These are phyloP conservation scores for Neonectria punicea DNA, from an alignment of 2,329 filamentous ascomycete genomes.

Conservation along the genomic window DNA sequence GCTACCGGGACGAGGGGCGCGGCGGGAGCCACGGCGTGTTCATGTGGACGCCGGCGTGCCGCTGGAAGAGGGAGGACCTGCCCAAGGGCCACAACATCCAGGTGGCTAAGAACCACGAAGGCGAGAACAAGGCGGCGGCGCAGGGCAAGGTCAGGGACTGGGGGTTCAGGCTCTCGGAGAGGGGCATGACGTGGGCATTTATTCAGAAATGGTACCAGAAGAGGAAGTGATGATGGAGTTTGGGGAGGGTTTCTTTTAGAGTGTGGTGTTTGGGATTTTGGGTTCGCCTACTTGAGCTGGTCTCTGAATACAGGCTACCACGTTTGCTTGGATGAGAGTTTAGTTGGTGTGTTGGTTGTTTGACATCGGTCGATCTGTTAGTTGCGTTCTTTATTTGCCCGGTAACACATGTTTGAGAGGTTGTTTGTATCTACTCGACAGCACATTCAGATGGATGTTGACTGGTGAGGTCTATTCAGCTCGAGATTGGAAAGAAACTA, in stretches of 20 bases:
- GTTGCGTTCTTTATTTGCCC: not conserved
- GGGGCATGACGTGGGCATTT: slow-evolving; percentile 22
- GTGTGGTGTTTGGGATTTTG: not conserved
- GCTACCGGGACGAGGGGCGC: slow-evolving; percentile 22
- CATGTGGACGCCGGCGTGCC: not conserved
- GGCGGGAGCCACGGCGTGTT: slow-evolving; percentile 29
- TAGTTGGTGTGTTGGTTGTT: not conserved
- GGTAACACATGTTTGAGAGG: too few species aligned
- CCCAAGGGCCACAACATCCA: slow-evolving; percentile 24
- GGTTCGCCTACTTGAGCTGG: not conserved
- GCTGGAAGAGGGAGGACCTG: slow-evolving; percentile 11
- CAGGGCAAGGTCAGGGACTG: slow-evolving; percentile 20
- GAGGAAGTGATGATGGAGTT: not conserved
- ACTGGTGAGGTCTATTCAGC: not conserved
- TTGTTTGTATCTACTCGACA: too few species aligned
- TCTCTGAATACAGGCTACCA: not conserved
- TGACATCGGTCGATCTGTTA: not conserved
- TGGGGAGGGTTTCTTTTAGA: not conserved
- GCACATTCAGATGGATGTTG: too few species aligned
- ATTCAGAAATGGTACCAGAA: slow-evolving; percentile 25
- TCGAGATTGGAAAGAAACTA: not conserved
- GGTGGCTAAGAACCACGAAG: slow-evolving; percentile 27
- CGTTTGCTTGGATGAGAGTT: not conserved
- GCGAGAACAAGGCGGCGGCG: not conserved
- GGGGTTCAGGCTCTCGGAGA: slow-evolving; percentile 8